Evolutionary conservation across 805 yeast species (phyloP).

Genomic region (Pichia nakasei): DNA sequence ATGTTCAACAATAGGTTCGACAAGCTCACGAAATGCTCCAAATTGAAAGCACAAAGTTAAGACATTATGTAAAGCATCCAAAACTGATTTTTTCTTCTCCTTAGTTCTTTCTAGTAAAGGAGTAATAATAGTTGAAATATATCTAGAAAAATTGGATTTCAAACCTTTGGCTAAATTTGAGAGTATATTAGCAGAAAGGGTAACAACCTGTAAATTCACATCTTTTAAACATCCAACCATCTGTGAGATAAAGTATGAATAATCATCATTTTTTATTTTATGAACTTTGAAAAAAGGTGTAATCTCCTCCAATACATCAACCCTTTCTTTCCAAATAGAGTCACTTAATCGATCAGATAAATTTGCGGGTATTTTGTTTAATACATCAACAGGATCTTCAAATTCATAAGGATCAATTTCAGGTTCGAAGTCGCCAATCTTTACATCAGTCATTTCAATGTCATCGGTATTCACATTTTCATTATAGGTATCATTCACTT

Average conservation of each 20-base stretch:
- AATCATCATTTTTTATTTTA: conserved; percentile 51
- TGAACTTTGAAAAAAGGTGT: conserved; percentile 43
- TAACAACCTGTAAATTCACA: conserved; percentile 82
- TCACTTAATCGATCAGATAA: conserved; percentile 48
- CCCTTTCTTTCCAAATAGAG: conserved; percentile 85
- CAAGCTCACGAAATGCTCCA: conserved; percentile 43
- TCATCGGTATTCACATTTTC: conserved; percentile 27
- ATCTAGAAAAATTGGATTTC: conserved; percentile 44
- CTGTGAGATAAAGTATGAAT: conserved; percentile 48
- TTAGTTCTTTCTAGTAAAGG: conserved; percentile 76
- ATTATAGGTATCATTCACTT: neutral
- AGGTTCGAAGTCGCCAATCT: conserved; percentile 15
- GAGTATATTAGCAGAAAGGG: conserved; percentile 62
- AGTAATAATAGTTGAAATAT: conserved; percentile 41
- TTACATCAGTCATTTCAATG: conserved; percentile 28
- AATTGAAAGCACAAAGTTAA: conserved; percentile 53
- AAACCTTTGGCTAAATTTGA: conserved; percentile 60
- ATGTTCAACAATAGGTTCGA: conserved; percentile 50
- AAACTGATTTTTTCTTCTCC: conserved; percentile 75
- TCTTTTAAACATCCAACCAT: conserved; percentile 75
- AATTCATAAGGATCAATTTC: conserved; percentile 59
- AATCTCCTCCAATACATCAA: conserved; percentile 69
- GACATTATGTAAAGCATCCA: conserved; percentile 60
- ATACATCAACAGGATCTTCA: conserved; percentile 59
- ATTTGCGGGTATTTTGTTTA: conserved; percentile 54